A percentile compares a stretch with the other conserved stretches of the same genome.
Evolutionary conservation across 2,329 filamentous ascomycete species (phyloP).

Genomic region (Didymella glomerata): DNA sequence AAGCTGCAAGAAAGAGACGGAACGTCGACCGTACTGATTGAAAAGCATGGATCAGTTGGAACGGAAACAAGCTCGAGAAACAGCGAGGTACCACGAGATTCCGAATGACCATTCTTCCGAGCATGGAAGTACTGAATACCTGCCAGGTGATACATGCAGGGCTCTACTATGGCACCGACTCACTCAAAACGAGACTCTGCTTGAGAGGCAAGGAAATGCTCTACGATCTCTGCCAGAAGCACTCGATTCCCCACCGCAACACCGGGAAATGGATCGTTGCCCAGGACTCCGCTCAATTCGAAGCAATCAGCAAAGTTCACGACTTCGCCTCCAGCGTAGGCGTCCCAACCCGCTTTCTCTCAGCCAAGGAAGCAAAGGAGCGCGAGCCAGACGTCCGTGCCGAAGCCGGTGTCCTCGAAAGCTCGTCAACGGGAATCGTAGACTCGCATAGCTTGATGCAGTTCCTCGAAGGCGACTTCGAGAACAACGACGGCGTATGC

Average conservation of each 20-base stretch:
- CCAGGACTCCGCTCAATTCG: slow-evolving; percentile 75
- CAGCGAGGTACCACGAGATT: slow-evolving; percentile 68
- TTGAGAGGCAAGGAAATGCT: slow-evolving; percentile 77
- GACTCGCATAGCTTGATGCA: slow-evolving; percentile 88
- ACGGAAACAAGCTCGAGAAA: slow-evolving; percentile 91
- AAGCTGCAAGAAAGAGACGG: slow-evolving; percentile 69
- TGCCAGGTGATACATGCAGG: slow-evolving; percentile 89
- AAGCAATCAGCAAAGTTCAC: slow-evolving; percentile 66
- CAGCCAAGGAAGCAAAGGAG: slow-evolving; percentile 65
- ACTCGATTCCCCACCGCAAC: slow-evolving; percentile 74
- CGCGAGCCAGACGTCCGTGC: slow-evolving; percentile 81
- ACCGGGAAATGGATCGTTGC: slow-evolving; percentile 96
- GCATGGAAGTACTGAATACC: not conserved
- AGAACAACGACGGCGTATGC: slow-evolving; percentile 77
- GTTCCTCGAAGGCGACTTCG: slow-evolving; percentile 77
- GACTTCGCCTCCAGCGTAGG: slow-evolving; percentile 62
- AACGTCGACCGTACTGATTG: slow-evolving; percentile 77
- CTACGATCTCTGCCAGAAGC: slow-evolving; percentile 76
- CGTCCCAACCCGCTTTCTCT: slow-evolving; percentile 78
- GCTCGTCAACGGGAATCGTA: slow-evolving; percentile 85
- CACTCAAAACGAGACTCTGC: slow-evolving; percentile 86
- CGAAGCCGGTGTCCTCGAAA: slow-evolving; percentile 78
- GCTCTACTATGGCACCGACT: slow-evolving; percentile 81
- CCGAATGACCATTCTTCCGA: not conserved
- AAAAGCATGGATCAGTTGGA: slow-evolving; percentile 77